Evolutionary conservation across 2,329 filamentous ascomycete genomes (phyloP).

Genomic region (Fusarium decemcellulare): DNA sequence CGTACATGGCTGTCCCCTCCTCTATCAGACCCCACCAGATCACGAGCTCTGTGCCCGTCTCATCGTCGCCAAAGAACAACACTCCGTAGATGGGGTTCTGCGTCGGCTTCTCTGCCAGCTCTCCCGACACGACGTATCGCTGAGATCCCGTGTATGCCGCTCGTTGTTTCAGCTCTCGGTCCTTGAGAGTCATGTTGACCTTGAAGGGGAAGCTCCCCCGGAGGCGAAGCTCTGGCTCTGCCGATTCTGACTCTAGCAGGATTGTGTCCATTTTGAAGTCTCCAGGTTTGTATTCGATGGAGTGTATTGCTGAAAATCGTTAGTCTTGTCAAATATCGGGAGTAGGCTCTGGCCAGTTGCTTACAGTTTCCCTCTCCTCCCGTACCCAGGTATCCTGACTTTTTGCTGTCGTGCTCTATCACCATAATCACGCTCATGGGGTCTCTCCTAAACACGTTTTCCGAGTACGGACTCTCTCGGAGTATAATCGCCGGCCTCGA

Average conservation of each 20-base stretch:
- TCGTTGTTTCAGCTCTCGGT: conserved; percentile 40
- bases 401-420: conserved; percentile 42
- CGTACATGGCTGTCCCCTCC: conserved; percentile 45
- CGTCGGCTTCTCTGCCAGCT: conserved; percentile 38
- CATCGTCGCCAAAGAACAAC: conserved; percentile 42
- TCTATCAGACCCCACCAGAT: conserved; percentile 48
- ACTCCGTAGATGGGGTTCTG: conserved; percentile 47
- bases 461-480: conserved; percentile 38
- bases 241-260: conserved; percentile 40
- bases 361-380: conserved; percentile 34
- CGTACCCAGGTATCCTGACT: conserved; percentile 41
- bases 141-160: conserved; percentile 46
- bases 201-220: conserved; percentile 46
- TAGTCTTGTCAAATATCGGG: conserved; percentile 9
- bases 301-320: conserved; percentile 38
- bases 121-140: conserved; percentile 42
- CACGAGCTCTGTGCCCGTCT: conserved; percentile 43
- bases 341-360: neutral
- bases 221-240: conserved; percentile 39
- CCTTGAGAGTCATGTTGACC: conserved; percentile 42
- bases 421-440: conserved; percentile 46
- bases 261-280: conserved; percentile 46
- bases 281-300: conserved; percentile 44
- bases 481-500: conserved; percentile 45
- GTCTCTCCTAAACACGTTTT: conserved; percentile 38